phyloP scores from a whole-genome alignment of 1,139 yeast genomes.

The Pichia sp. region DNA sequence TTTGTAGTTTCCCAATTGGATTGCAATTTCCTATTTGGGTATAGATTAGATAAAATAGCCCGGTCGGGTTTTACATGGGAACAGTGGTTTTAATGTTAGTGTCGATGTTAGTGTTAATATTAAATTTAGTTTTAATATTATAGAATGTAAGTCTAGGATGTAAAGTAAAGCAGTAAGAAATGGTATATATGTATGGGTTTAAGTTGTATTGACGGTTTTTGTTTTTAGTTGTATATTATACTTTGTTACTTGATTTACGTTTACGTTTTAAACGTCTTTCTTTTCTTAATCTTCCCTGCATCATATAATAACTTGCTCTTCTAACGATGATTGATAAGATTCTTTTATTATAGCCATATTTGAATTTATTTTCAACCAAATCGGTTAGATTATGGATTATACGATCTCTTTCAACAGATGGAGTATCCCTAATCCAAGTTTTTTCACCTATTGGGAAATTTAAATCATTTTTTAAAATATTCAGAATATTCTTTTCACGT shows the following conservation, averaged over 20 bases:
- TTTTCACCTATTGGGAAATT: constrained; percentile 66
- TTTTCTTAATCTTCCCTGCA: constrained; percentile 73
- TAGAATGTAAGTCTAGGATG: background rate
- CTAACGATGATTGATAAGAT: constrained; percentile 65
- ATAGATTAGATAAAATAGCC: background rate
- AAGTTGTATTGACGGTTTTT: background rate
- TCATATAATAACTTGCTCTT: constrained; percentile 70
- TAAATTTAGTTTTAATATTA: too few relatives aligned
- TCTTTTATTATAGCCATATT: constrained; percentile 42
- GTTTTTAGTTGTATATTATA: background rate
- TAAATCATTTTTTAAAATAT: constrained; percentile 49
- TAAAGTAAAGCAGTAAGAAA: background rate
- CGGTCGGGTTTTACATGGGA: too few relatives aligned
- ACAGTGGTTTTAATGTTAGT: too few relatives aligned
- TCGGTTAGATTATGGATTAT: constrained; percentile 45
- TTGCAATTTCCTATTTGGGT: background rate
- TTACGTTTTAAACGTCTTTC: constrained; percentile 44
- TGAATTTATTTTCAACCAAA: constrained; percentile 44
- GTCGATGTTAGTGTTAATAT: too few relatives aligned
- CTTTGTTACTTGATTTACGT: background rate
- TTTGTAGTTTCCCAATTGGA: background rate
- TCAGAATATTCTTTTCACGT: constrained; percentile 57
- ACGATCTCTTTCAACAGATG: constrained; percentile 41
- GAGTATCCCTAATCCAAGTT: constrained; percentile 79
- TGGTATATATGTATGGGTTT: background rate